phyloP scores from a whole-genome alignment of 176 grass and related monocot species.

The Leersia perrieri region DNA sequence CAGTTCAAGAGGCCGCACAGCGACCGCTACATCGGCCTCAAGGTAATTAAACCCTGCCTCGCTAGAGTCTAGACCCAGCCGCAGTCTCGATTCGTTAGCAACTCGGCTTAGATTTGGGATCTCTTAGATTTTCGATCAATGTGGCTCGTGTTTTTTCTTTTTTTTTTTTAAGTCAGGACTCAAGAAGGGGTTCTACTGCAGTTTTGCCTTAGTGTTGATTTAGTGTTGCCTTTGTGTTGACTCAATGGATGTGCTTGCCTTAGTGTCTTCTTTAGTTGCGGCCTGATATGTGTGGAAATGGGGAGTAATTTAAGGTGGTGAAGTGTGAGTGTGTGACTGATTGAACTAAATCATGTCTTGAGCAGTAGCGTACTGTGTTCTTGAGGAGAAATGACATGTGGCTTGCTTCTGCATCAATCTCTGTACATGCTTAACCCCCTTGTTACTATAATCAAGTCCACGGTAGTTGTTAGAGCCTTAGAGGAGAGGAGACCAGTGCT shows the following conservation, averaged over 20 bases:
- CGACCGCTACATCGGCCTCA: constrained; percentile 77
- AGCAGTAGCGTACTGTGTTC: not conserved
- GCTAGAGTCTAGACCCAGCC: no score
- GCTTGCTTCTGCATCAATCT: not conserved
- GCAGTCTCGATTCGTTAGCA: not conserved
- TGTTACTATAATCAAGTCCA: not conserved
- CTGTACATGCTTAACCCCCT: not conserved
- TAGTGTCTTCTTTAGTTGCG: not conserved
- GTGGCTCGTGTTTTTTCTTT: not conserved
- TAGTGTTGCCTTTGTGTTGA: no score
- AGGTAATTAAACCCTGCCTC: no score
- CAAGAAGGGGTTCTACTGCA: no score
- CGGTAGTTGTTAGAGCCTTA: not conserved
- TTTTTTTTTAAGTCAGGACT: not conserved
- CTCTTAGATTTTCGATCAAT: not conserved
- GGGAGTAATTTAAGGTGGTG: not conserved
- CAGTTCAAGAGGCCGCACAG: constrained; percentile 73
- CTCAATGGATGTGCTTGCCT: not conserved
- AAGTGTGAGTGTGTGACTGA: not conserved
- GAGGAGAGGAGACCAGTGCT: not conserved
- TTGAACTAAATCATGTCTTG: not conserved
- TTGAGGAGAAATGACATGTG: not conserved
- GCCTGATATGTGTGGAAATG: not conserved
- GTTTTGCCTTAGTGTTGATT: no score
- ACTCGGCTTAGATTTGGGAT: not conserved